Conservation (phyloP, 345 rosid species). For the Sonneratia caseolaris region DNA sequence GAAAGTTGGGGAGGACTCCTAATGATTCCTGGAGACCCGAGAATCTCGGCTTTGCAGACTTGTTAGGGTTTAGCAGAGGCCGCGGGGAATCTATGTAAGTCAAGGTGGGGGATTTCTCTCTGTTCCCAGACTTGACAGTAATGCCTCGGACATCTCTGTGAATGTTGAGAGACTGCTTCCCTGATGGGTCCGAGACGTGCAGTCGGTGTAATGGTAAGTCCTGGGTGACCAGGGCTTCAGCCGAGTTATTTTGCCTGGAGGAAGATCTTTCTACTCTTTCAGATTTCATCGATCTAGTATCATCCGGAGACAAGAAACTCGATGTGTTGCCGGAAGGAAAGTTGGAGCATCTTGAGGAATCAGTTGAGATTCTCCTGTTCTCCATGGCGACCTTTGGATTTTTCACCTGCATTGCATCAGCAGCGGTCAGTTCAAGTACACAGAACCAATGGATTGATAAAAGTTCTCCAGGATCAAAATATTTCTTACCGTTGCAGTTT, state of each 20-base stretch:
- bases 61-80: slow-evolving; percentile 40
- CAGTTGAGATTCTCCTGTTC: slow-evolving; percentile 48
- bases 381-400: slow-evolving; percentile 37
- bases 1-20: slow-evolving; percentile 26
- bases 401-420: slow-evolving; percentile 43
- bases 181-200: slow-evolving; percentile 23
- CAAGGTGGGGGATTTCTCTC: slow-evolving; percentile 25
- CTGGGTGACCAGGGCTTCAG: not conserved
- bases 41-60: slow-evolving; percentile 31
- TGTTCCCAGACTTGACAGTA: slow-evolving; percentile 25
- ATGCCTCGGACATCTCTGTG: slow-evolving; percentile 49
- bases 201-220: slow-evolving; percentile 21
- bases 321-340: slow-evolving; percentile 78
- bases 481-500: slow-evolving; percentile 17
- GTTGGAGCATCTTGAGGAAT: slow-evolving; percentile 55
- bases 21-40: slow-evolving; percentile 35
- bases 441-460: slow-evolving; percentile 3
- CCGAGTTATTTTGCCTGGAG: slow-evolving; percentile 15
- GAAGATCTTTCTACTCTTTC: slow-evolving; percentile 25
- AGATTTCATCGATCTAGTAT: slow-evolving; percentile 35
- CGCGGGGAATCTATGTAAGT: slow-evolving; percentile 62
- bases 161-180: slow-evolving; percentile 36
- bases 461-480: not conserved
- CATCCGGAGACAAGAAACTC: slow-evolving; percentile 56
- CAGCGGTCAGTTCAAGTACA: not conserved